Evolutionary conservation across 2,329 filamentous ascomycete genomes (phyloP), one percentile per base, ranked within the genome.

Genomic region (Elsinoe australis): DNA sequence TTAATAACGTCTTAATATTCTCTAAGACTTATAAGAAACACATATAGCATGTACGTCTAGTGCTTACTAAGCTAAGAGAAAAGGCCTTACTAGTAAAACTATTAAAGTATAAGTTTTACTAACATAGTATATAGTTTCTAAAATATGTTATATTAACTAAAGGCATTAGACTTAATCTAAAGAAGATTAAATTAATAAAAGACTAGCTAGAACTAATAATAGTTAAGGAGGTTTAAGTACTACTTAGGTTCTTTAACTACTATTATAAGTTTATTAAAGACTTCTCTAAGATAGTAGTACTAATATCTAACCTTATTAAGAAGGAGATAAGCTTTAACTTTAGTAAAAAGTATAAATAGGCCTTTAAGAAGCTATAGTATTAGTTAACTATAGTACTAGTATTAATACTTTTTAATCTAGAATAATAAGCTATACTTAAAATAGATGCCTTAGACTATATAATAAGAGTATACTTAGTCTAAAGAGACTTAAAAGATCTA

Each of bases 1-100:
- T 63, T 24, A 53, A 64, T 52, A 51, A 65, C 53, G 63, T 64
- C 33, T 38, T 64, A 7, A 59, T 65, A 21, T 65, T 55, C 51
- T 41, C 14, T 18, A 41, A 56, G 47, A 33, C 14, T 6, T 45
- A 12, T 14, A 35, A 50, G 9, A 17, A 52, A 36, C 7, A 49
- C 9, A 49, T 51, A 19, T 12, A 14, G 34, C 4, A 29, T 26
- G 12, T 44, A 26, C 15, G 51, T 41, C 26, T 35, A 12, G 14
- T 14, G 10, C 29, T 54, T 26, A 24, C 47, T 17, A 24, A 46
- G 12, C 8, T 53, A 9, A 46, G 29, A 21, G 49, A 49, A 17
- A 22, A 33, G 4, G 17, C 17, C 2, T 15, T 58, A 33, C 50
- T 49, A 26, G 14, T 41, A 15, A 49, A 53, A 24, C 17, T 36